These are phyloP conservation scores for Cryomyces minteri DNA, from an alignment of 495 filamentous ascomycete species.

Conservation along the genomic window DNA sequence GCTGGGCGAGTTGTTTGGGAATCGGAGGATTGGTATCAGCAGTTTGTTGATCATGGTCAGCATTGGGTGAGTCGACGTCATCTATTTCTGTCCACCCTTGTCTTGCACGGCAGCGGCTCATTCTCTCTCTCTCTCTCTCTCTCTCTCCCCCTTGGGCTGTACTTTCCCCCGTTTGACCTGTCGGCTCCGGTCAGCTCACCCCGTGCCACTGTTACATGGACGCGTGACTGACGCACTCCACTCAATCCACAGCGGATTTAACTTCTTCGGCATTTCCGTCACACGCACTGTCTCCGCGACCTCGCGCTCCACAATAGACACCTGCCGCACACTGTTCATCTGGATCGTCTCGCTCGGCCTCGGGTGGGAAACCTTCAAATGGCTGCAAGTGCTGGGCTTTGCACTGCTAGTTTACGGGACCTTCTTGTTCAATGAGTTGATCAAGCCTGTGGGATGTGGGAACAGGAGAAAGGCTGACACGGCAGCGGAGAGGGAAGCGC, in stretches of 20 bases:
- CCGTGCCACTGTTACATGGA: slow-evolving; percentile 3
- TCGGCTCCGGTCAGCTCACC: too few relatives aligned
- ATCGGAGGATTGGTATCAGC: slow-evolving; percentile 50
- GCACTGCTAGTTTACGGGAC: slow-evolving; percentile 86
- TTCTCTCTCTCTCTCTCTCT: too few relatives aligned
- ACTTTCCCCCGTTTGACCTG: too few relatives aligned
- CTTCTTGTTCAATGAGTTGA: slow-evolving; percentile 87
- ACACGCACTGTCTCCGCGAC: slow-evolving; percentile 80
- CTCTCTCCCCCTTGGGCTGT: too few relatives aligned
- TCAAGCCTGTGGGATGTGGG: slow-evolving; percentile 29
- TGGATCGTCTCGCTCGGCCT: slow-evolving; percentile 88
- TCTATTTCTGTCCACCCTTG: background rate
- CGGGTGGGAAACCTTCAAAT: slow-evolving; percentile 97
- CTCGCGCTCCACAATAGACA: slow-evolving; percentile 87
- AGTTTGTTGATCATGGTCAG: slow-evolving; percentile 88
- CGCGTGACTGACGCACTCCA: background rate
- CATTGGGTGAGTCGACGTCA: slow-evolving; percentile 53
- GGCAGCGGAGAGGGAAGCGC: too few relatives aligned
- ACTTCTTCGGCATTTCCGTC: slow-evolving; percentile 91
- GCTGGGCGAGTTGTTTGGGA: slow-evolving; percentile 51
- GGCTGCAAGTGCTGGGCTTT: slow-evolving; percentile 85
- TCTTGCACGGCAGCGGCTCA: background rate
- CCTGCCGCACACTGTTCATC: slow-evolving; percentile 93
- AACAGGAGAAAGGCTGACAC: too few relatives aligned
- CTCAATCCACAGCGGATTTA: slow-evolving; percentile 54